phyloP scores from a whole-genome alignment of 2,329 filamentous ascomycete species.

The Penicillium sp. region DNA sequence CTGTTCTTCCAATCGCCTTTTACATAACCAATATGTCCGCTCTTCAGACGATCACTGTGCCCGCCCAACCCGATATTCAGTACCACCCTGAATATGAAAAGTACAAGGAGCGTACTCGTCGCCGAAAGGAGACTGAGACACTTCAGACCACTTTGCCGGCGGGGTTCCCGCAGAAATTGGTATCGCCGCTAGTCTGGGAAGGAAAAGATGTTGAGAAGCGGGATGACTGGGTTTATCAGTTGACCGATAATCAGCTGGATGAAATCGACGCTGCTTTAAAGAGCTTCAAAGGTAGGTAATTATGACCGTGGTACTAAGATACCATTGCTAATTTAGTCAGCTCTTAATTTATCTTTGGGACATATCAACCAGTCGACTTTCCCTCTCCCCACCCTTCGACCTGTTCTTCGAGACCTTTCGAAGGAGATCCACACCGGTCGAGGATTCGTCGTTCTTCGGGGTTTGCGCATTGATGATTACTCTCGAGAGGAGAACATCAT shows the following conservation, averaged over 20 bases:
- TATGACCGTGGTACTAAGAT: not conserved
- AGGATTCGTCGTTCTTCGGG: constrained; percentile 49
- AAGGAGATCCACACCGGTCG: constrained; percentile 41
- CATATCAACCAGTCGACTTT: constrained; percentile 49
- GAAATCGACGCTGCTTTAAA: constrained; percentile 46
- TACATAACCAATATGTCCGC: constrained; percentile 14
- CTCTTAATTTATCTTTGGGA: constrained; percentile 28
- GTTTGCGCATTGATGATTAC: constrained; percentile 40
- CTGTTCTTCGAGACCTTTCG: constrained; percentile 35
- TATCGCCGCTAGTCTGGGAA: constrained; percentile 51
- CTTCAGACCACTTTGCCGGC: constrained; percentile 34
- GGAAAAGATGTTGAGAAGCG: constrained; percentile 37
- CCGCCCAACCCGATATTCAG: constrained; percentile 25
- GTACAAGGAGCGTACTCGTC: constrained; percentile 21
- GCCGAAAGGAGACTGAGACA: constrained; percentile 19
- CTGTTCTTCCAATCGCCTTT: too few relatives aligned
- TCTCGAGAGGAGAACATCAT: constrained; percentile 37
- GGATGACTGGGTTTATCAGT: constrained; percentile 39
- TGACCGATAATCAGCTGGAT: constrained; percentile 36
- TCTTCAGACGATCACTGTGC: constrained; percentile 15
- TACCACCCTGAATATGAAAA: constrained; percentile 25
- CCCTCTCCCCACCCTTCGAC: constrained; percentile 39
- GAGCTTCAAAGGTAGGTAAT: constrained; percentile 42
- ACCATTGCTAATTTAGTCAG: constrained; percentile 23
- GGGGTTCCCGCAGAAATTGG: constrained; percentile 44